Conservation (phyloP, 2,329 filamentous ascomycete genomes). For the Xylariaceae sp. region DNA sequence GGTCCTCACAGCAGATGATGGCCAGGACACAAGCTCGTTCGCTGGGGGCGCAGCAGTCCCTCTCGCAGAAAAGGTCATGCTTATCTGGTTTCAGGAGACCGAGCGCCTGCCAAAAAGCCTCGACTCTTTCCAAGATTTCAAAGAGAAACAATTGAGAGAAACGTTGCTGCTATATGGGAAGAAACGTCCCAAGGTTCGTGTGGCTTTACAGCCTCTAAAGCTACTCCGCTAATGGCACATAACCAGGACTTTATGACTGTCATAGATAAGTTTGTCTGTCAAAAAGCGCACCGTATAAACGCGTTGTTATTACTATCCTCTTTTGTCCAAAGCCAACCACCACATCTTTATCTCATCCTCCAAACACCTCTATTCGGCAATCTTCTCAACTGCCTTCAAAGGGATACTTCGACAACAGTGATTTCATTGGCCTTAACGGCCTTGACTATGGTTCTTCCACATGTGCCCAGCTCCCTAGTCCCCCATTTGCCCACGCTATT, state of each 20-base stretch:
- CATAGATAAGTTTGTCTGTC: conserved; percentile 69
- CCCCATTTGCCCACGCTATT: conserved; percentile 75
- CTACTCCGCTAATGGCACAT: conserved; percentile 32
- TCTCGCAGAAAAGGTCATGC: conserved; percentile 56
- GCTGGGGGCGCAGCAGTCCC: conserved; percentile 48
- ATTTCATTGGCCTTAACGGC: conserved; percentile 77
- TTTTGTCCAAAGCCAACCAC: conserved; percentile 78
- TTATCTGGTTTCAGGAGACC: conserved; percentile 61
- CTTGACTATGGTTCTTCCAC: conserved; percentile 81
- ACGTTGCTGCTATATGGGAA: conserved; percentile 68
- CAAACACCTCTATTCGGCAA: conserved; percentile 75
- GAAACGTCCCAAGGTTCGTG: conserved; percentile 65
- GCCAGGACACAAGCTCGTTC: conserved; percentile 53
- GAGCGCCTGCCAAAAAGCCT: conserved; percentile 44
- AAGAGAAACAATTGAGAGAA: conserved; percentile 57
- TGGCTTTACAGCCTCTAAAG: conserved; percentile 5
- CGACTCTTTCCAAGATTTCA: conserved; percentile 48
- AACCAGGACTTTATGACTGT: conserved; percentile 68
- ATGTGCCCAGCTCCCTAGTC: conserved; percentile 75
- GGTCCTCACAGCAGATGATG: conserved; percentile 67
- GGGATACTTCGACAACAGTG: conserved; percentile 77
- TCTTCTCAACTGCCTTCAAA: conserved; percentile 75
- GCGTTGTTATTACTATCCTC: conserved; percentile 71
- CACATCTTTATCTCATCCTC: conserved; percentile 75
- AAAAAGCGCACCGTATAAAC: conserved; percentile 67